Evolutionary conservation across 2,329 filamentous ascomycete genomes (phyloP).

Genomic region (Tolypocladium tropicale): DNA sequence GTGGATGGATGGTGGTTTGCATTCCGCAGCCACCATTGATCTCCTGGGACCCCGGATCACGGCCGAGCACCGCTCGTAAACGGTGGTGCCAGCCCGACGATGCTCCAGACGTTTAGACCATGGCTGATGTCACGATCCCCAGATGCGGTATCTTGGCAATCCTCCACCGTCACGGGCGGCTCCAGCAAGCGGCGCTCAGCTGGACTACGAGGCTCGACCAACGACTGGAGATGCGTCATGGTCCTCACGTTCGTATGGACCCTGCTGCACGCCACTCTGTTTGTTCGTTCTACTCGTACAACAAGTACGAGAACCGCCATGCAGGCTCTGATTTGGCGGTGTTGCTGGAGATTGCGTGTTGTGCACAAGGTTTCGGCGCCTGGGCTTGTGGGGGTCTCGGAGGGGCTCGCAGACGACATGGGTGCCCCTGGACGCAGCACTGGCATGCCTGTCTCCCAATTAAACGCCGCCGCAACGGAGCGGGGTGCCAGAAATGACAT

Average conservation of each 20-base stretch:
- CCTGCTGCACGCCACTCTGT: not conserved
- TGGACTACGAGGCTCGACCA: not conserved
- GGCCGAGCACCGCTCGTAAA: not conserved
- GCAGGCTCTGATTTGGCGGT: not conserved
- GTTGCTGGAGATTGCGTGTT: not conserved
- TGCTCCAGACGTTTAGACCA: not conserved
- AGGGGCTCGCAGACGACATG: slow-evolving; percentile 9
- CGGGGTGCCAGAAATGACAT: slow-evolving; percentile 18
- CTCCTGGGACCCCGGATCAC: not conserved
- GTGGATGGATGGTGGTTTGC: not conserved
- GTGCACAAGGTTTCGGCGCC: not conserved
- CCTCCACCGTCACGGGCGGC: not conserved
- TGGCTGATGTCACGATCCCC: not conserved
- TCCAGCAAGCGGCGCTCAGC: not conserved
- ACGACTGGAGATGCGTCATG: not conserved
- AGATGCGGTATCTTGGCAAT: not conserved
- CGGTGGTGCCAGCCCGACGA: not conserved
- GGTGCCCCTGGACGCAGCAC: slow-evolving; percentile 16
- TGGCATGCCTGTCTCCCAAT: slow-evolving; percentile 18
- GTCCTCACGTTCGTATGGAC: not conserved
- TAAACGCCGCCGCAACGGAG: slow-evolving; percentile 8
- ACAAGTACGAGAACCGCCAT: too few relatives aligned
- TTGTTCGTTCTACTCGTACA: too few relatives aligned
- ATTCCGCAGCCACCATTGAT: not conserved
- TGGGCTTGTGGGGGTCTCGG: not conserved